phyloP scores from a whole-genome alignment of 148 eudicot species.

The Rhododendron henanense region DNA sequence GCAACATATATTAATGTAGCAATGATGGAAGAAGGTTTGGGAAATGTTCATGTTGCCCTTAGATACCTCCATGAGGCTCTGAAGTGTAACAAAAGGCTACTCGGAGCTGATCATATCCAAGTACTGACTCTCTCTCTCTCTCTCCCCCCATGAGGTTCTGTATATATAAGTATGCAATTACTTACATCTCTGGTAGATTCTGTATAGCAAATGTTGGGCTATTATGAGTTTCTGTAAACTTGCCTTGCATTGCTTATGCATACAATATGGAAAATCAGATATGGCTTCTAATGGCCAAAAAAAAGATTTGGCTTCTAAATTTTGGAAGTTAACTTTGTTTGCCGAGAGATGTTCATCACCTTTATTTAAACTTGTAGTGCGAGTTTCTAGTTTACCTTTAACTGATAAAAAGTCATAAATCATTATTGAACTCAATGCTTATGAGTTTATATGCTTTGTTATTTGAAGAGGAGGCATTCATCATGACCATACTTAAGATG shows the following conservation, averaged over 20 bases:
- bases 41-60: slow-evolving; percentile 97
- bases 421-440: background rate
- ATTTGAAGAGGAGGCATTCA: background rate
- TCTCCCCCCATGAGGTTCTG: background rate
- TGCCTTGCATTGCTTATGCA: background rate
- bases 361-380: background rate
- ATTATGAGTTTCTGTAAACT: no score
- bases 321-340: background rate
- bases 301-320: background rate
- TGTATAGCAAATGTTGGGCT: background rate
- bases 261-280: background rate
- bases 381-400: background rate
- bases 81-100: slow-evolving; percentile 93
- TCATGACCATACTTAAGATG: background rate
- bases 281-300: background rate
- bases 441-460: background rate
- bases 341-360: background rate
- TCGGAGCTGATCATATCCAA: slow-evolving; percentile 99
- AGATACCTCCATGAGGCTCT: slow-evolving; percentile 99
- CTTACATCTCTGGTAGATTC: background rate
- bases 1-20: slow-evolving; percentile 99
- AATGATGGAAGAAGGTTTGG: slow-evolving; percentile 99
- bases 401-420: background rate
- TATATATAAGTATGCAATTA: background rate
- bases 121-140: slow-evolving; percentile 28